phyloP scores from a whole-genome alignment of 768 basidiomycete species.

The Leucocoprinus leucothites region DNA sequence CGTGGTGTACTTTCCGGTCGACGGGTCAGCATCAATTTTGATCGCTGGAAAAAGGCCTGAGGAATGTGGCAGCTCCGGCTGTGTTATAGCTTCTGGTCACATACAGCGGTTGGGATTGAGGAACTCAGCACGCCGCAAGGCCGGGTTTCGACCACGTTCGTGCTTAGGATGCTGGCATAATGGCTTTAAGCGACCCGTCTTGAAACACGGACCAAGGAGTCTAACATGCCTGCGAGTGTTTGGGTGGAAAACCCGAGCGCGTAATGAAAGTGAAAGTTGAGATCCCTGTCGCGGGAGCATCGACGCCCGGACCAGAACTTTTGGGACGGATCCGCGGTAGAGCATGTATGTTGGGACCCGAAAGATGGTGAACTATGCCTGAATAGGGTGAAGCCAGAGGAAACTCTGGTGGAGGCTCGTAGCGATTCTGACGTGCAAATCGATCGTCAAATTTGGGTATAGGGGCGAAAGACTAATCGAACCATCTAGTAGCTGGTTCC shows the following conservation, averaged over 20 bases:
- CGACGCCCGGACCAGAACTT: conserved; percentile 74
- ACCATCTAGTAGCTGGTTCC: conserved; percentile 93
- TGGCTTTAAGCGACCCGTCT: too few species aligned
- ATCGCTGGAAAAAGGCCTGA: too few species aligned
- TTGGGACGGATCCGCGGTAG: conserved; percentile 73
- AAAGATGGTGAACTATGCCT: conserved; percentile 90
- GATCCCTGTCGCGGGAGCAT: conserved; percentile 63
- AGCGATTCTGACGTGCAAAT: conserved; percentile 97
- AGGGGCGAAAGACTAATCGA: conserved; percentile 96
- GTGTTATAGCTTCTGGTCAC: too few species aligned
- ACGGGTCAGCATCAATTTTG: conserved; percentile 73
- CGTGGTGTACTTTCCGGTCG: conserved; percentile 51
- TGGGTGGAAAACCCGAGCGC: conserved; percentile 68
- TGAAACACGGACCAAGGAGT: conserved; percentile 88
- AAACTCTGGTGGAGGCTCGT: conserved; percentile 95
- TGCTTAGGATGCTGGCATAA: too few species aligned
- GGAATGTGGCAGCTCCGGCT: too few species aligned
- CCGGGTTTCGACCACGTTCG: too few species aligned
- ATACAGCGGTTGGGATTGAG: too few species aligned
- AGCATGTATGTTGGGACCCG: conserved; percentile 85
- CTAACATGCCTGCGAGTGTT: conserved; percentile 81
- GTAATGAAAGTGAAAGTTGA: too few species aligned
- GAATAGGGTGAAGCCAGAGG: conserved; percentile 92
- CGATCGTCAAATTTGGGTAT: conserved; percentile 94
- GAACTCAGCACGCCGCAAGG: too few species aligned